These are phyloP conservation scores for Diaporthe helianthi DNA, from an alignment of 2,329 filamentous ascomycete genomes.

Conservation along the genomic window DNA sequence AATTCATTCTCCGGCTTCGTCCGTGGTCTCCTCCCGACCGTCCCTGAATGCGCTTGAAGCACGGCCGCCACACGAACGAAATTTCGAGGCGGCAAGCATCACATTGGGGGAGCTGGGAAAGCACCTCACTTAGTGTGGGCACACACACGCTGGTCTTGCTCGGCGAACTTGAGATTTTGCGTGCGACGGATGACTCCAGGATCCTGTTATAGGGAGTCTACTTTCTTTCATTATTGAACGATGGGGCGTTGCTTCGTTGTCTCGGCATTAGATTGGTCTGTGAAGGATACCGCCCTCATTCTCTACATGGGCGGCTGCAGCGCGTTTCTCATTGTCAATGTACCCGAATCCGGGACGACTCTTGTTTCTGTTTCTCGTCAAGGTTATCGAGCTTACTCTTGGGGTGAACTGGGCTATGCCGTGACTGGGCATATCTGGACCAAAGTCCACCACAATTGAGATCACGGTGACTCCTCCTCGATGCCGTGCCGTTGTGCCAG, in stretches of 20 bases:
- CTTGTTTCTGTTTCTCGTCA: constrained; percentile 12
- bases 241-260: constrained; percentile 29
- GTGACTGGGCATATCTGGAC: constrained; percentile 20
- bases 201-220: constrained; percentile 23
- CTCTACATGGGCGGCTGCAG: constrained; percentile 26
- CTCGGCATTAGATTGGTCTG: constrained; percentile 31
- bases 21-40: constrained; percentile 47
- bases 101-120: constrained; percentile 10
- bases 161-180: constrained; percentile 18
- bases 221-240: constrained; percentile 29
- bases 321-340: constrained; percentile 15
- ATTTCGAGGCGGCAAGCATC: constrained; percentile 26
- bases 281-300: constrained; percentile 20
- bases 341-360: background rate
- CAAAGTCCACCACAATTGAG: constrained; percentile 27
- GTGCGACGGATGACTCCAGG: constrained; percentile 28
- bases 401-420: constrained; percentile 9
- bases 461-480: constrained; percentile 24
- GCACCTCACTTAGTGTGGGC: constrained; percentile 5
- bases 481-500: background rate
- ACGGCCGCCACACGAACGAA: constrained; percentile 31
- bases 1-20: constrained; percentile 46
- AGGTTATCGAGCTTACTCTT: constrained; percentile 14
- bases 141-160: constrained; percentile 22
- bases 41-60: constrained; percentile 44